Evolutionary conservation across 208 protist genomes (phyloP), one percentile per base, ranked within the genome.

Genomic region (Crithidia brevicula): DNA sequence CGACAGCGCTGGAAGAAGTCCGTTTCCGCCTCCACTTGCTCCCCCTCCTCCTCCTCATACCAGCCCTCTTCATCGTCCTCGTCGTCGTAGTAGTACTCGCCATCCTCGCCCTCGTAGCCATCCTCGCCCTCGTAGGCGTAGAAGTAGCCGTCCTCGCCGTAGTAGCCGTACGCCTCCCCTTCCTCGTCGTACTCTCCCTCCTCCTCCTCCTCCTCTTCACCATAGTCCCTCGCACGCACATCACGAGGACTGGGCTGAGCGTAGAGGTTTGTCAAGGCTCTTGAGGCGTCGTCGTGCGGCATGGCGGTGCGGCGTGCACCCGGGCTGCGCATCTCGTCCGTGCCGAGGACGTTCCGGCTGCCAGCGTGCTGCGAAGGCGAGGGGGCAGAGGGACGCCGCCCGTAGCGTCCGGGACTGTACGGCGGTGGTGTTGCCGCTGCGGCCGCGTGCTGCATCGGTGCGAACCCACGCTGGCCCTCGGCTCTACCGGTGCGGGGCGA

Each of bases 131-230:
- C 67, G 49, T 77, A 76, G 46, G 74, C 57, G 70, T 76, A 63
- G 57, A 72, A 80, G 43, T 61, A 72, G 23, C 61, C 69, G 25
- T 49, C 71, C 7, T 81, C 67, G 53, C 73, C 69, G 63, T 79
- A 71, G 62, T 82, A 74, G 42, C 67, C 59, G 57, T 77, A 68
- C 22, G 78, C 69, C 23, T 82, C 64, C 49, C 79, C 62, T n/a
- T 67, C 62, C 8, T 59, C 62, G 15, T 67, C 33, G 45, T 67
- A 46, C 22, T 68, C 62, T n/a, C 22, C 53, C 33, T 56, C 36
- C 43, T 59, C 51, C 22, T 54, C 60, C 7, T 52, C 58, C 25
- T 15, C 13, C 27, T 53, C 49, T 38, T 69, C 61, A 31, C 46
- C 36, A 23, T 47, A 36, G 28, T 71, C 42, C 11, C 15, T 28